Base-by-base conservation (phyloP, 768 basidiomycete genomes). In the Psilocybe cyanescens region DNA sequence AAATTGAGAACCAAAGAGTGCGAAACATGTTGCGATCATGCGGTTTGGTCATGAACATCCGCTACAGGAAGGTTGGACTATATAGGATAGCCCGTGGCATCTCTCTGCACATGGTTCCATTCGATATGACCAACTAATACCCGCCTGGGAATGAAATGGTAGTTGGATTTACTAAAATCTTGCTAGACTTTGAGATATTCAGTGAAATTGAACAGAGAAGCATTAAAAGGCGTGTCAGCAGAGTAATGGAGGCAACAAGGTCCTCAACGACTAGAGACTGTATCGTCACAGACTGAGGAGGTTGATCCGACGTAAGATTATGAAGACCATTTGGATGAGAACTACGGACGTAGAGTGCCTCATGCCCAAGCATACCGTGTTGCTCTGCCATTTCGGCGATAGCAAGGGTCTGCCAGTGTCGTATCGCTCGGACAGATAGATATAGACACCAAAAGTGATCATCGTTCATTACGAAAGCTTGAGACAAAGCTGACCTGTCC, bases 21-120 rank as follows among this genome's bases (percentile, higher is more conserved):
- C 51, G 51, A 53, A 53, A 53, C 51, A 53, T 53, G 31, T 33
- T 53, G 51, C 35, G 51, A 53, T 53, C 51, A 53, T 37, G 49
- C 51, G 31, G 41, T 37, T 17, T 53, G 51, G 51, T 53, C 51
- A 53, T 33, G 33, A 37, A 33, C 33, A 35, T 35, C 51, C 51
- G 16, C 31, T 30, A 17, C 29, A 53, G 51, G 51, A 37, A 16
- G 33, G 51, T 53, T 16, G 33, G 17, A 53, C 33, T 53, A 53
- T 53, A 53, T 53, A 53, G 33, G 35, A 8, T 30, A 37, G 41
- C 51, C n/a, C 31, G n/a, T 35, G 31, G 33, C 8, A 53, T 5
- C 41, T 44, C 16, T 19, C 9, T 53, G 33, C 51, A 53, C 51
- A 53, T 53, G 51, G 31, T 17, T 35, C 6, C n/a, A 9, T n/a